Evolutionary conservation across 306 rosid genomes (phyloP), one percentile per base, ranked within the genome.

Genomic region (Myrica gale): DNA sequence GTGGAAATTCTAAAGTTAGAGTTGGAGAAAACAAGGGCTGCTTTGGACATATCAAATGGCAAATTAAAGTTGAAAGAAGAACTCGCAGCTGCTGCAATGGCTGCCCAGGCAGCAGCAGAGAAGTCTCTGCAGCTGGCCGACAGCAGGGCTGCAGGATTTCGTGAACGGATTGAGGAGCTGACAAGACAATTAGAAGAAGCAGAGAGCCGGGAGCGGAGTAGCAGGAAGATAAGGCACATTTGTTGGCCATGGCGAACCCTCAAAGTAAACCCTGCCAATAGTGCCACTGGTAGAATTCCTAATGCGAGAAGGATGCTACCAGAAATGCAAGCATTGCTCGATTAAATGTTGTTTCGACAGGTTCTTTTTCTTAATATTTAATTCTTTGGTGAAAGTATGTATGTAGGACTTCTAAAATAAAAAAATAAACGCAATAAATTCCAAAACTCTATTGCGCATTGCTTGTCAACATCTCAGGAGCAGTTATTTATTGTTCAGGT

Each of bases 241-340:
- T 92, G 97, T 85, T 92, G 97, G 97, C 96, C 97, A 73, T 92
- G 97, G 94, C 86, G 86, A 72, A 9, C 75, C 69, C 79, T 84
- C 66, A 92, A 78, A 69, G 52, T 72, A 37, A 86, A 73, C 37
- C 42, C 83, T 13, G 44, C 76, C 75, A 69, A 37, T 83, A 55
- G 43, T 78, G 60, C 81, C 68, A 71, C 71, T 48, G 69, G 88
- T 60, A 83, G 81, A 61, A 69, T 81, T 81, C 78, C 48, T 6
- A 77, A 84, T 80, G 77, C 72, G 6, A 83, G 74, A 72, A 83
- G 87, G 41, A 81, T 85, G 89, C 80, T 84, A n/a, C 97, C 97
- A 76, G 94, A 90, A 80, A 92, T 92, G 37, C 37, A 32, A 32
- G 37, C 37, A 32, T 32, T 32, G 37, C 37, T 32, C 37, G 3